A percentile compares a stretch with the other conserved stretches of the same genome.
These are phyloP conservation scores for Trichoderma sp. DNA, from an alignment of 2,329 filamentous ascomycete genomes.

Conservation along the genomic window DNA sequence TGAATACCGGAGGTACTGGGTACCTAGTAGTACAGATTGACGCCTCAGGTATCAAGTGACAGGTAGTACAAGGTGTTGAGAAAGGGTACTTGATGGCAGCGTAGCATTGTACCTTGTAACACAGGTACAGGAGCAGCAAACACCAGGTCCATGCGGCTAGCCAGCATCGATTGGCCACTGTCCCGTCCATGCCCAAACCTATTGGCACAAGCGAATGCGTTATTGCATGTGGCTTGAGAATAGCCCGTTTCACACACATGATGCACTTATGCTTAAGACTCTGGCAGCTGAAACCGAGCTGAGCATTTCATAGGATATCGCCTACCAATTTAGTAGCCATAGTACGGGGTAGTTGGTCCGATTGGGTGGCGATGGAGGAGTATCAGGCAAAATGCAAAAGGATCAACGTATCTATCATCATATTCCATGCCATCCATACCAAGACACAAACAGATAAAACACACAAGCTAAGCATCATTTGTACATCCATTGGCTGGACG, in stretches of 20 bases:
- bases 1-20: not conserved
- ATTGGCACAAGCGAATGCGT: not conserved
- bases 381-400: not conserved
- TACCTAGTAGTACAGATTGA: not conserved
- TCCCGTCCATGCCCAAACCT: not conserved
- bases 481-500: not conserved
- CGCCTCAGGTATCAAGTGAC: not conserved
- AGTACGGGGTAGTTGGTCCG: not conserved
- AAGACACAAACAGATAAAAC: not conserved
- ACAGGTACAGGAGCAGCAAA: not conserved
- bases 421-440: not conserved
- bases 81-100: not conserved
- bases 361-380: not conserved
- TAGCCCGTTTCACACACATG: not conserved
- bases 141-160: not conserved
- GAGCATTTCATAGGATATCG: not conserved
- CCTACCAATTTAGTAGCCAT: not conserved
- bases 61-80: not conserved
- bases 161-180: not conserved
- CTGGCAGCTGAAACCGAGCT: not conserved
- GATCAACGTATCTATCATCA: not conserved
- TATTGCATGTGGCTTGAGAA: slow-evolving; percentile 7
- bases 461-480: not conserved
- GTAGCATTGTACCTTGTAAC: not conserved
- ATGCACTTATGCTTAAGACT: not conserved